A percentile compares a stretch with the other conserved stretches of the same genome.
Conservation (phyloP, 805 yeast species). For the Ogataea chonburiensis region DNA sequence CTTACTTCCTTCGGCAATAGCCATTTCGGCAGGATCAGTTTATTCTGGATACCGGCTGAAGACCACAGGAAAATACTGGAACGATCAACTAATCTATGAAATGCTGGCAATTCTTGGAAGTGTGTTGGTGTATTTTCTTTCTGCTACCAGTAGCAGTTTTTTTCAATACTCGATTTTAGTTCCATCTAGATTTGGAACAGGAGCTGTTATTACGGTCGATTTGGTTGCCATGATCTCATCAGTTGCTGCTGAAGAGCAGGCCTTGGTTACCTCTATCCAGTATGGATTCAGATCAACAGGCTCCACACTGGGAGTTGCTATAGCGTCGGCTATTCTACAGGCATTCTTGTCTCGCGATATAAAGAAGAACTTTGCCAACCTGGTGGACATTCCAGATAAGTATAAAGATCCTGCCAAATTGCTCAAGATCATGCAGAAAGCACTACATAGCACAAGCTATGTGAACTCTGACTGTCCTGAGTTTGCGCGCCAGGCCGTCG, state of each 20-base stretch:
- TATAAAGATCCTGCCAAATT: conserved; percentile 15
- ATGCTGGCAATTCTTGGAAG: conserved; percentile 48
- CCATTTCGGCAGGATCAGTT: conserved; percentile 66
- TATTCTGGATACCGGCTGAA: conserved; percentile 67
- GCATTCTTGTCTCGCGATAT: conserved; percentile 17
- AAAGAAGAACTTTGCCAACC: conserved; percentile 13
- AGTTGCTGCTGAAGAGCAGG: conserved; percentile 67
- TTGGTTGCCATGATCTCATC: conserved; percentile 74
- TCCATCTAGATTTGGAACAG: conserved; percentile 63
- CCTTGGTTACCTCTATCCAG: conserved; percentile 85
- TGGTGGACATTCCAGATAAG: conserved; percentile 22
- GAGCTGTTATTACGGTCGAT: conserved; percentile 67
- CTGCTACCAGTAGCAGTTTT: conserved; percentile 22
- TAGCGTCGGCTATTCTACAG: conserved; percentile 49
- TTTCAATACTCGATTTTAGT: conserved; percentile 45
- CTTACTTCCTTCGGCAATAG: conserved; percentile 58
- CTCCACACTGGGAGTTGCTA: conserved; percentile 52
- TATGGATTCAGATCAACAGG: conserved; percentile 65
- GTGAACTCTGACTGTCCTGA: conserved; percentile 45
- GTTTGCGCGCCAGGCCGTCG: conserved; percentile 44
- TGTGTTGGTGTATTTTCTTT: conserved; percentile 30
- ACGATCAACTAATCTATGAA: conserved; percentile 43
- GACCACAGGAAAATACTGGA: conserved; percentile 62
- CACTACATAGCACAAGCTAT: conserved; percentile 26
- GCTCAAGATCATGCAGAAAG: conserved; percentile 16